Evolutionary conservation across 179 eudicot species (phyloP), one percentile per base, ranked within the genome.

Genomic region (Vitellaria paradoxa): DNA sequence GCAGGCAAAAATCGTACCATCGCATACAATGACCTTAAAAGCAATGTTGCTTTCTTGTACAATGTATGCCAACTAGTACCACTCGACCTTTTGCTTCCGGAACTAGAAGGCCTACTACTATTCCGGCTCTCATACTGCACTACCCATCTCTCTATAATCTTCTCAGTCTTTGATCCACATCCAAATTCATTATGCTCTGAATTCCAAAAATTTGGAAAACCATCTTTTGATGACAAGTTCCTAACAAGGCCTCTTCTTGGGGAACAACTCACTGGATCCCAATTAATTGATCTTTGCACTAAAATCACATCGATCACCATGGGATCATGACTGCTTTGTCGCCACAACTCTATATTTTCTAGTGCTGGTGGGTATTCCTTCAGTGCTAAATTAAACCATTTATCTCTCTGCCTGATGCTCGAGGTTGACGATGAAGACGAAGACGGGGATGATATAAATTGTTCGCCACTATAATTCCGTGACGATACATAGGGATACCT

Each of bases 61-160:
- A 90, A 76, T 4, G 88, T 79, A 40, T 80, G 80, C 42, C 84
- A 85, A 61, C 84, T 88, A 65, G 80, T 73, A 30, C 37, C 37
- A 30, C 78, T 91, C 7, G 88, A 85, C 70, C 89, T 88, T 83
- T 90, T 93, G 80, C 79, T 82, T 72, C 85, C 82, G 2, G 87
- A 70, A 73, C 80, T 74, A 73, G 82, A 67, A 76, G 72, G 86
- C 80, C 80, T 86, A 79, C 83, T 81, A 76, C 82, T 80, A 86
- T 84, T 90, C 68, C 82, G 84, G 74, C 80, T 83, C 85, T 94
- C 97, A 74, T 93, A 94, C 57, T 90, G 94, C 80, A 94, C 88
- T 74, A 94, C 86, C 98, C 98, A 94, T 82, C 98, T 93, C 85
- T 94, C 98, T 72, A 94, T 88, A 78, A 93, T 80, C 86, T 88